phyloP scores from a whole-genome alignment of 179 eudicot species.

The Beta macrorhiza region DNA sequence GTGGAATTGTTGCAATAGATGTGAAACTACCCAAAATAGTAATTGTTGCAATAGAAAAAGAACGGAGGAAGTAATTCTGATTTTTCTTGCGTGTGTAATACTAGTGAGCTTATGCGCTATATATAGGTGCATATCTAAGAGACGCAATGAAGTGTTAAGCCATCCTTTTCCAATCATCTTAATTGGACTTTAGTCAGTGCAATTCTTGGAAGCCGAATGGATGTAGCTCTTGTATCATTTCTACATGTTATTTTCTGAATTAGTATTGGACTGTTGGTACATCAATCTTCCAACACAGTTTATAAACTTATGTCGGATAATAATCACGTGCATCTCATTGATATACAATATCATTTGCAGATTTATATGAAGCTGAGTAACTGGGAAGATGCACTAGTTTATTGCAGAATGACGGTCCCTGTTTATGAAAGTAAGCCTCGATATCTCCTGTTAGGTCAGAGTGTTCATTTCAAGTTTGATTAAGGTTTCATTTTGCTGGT shows the following conservation, averaged over 20 bases:
- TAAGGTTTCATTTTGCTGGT: too few relatives aligned
- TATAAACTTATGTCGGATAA: background rate
- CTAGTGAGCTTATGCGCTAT: background rate
- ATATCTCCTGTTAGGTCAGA: conserved; percentile 4
- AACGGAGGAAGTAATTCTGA: too few relatives aligned
- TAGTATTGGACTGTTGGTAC: background rate
- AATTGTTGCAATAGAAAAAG: too few relatives aligned
- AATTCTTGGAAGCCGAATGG: background rate
- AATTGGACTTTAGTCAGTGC: background rate
- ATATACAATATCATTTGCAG: conserved; percentile 35
- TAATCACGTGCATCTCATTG: background rate
- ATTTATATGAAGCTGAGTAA: conserved; percentile 69
- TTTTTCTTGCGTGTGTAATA: background rate
- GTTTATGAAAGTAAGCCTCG: conserved; percentile 65
- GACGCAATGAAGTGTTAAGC: background rate
- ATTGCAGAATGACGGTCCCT: conserved; percentile 71
- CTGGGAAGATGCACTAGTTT: conserved; percentile 73
- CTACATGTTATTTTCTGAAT: background rate
- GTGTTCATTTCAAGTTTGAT: too few relatives aligned
- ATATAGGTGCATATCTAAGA: background rate
- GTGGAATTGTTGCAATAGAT: too few relatives aligned
- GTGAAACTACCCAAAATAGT: too few relatives aligned
- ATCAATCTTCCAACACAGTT: background rate
- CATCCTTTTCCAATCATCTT: background rate
- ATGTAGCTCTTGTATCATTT: background rate